Conservation (phyloP, 2,329 filamentous ascomycete genomes). For the Pseudocercospora musae region DNA sequence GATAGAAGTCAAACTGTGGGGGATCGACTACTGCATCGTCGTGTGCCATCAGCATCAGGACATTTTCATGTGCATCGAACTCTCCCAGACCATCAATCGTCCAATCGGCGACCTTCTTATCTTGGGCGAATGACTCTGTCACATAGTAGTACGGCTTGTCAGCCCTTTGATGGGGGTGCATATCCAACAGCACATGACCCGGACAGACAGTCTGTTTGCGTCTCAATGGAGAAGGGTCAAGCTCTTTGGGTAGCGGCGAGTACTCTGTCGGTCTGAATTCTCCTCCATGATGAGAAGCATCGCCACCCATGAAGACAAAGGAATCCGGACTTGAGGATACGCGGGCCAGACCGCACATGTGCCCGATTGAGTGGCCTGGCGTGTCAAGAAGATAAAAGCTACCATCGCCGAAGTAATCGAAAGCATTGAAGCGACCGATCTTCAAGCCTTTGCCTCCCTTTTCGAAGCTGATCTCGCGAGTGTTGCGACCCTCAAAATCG, state of each 20-base stretch:
- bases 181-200: slow-evolving; percentile 39
- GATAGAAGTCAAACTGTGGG: slow-evolving; percentile 40
- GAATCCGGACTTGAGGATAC: slow-evolving; percentile 36
- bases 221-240: slow-evolving; percentile 27
- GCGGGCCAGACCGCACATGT: slow-evolving; percentile 51
- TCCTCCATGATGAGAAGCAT: slow-evolving; percentile 39
- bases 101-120: slow-evolving; percentile 37
- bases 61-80: slow-evolving; percentile 34
- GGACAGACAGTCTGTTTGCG: slow-evolving; percentile 37
- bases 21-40: slow-evolving; percentile 33
- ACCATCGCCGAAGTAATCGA: slow-evolving; percentile 57
- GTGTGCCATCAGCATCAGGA: slow-evolving; percentile 34
- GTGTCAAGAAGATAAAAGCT: slow-evolving; percentile 55
- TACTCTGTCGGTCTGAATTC: slow-evolving; percentile 43
- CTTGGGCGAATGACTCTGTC: slow-evolving; percentile 33
- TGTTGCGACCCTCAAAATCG: slow-evolving; percentile 41
- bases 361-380: slow-evolving; percentile 42
- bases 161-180: slow-evolving; percentile 38
- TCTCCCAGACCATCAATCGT: slow-evolving; percentile 33
- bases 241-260: slow-evolving; percentile 38
- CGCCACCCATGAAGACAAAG: slow-evolving; percentile 53
- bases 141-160: slow-evolving; percentile 38
- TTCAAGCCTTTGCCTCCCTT: slow-evolving; percentile 36
- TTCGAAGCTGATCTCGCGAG: slow-evolving; percentile 38
- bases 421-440: slow-evolving; percentile 47